These are phyloP conservation scores for Hypsizygus ulmarius DNA, from an alignment of 1,284 basidiomycete genomes.

Conservation along the genomic window DNA sequence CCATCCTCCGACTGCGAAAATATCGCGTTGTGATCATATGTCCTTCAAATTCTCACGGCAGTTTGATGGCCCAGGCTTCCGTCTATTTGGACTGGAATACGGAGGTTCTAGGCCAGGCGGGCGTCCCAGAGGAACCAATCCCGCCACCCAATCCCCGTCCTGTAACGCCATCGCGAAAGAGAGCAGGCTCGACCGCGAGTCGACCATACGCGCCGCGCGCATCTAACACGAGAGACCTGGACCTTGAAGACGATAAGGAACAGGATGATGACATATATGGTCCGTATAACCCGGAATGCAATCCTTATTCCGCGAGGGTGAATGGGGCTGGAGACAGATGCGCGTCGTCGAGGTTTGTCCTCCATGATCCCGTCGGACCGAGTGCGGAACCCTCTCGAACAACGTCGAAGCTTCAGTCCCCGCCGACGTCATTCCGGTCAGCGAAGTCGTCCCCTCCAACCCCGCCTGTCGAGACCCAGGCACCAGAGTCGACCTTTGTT, in stretches of 20 bases:
- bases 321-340: conserved; percentile 3
- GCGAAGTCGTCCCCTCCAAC: conserved; percentile 16
- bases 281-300: not conserved
- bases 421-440: conserved; percentile 14
- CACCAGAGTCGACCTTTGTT: conserved; percentile 10
- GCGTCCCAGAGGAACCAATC: not conserved
- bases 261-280: conserved; percentile 5
- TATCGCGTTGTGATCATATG: conserved; percentile 49
- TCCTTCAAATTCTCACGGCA: conserved; percentile 33
- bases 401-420: conserved; percentile 14
- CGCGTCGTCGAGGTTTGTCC: not conserved
- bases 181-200: conserved; percentile 6
- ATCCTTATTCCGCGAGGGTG: not conserved
- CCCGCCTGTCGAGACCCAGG: conserved; percentile 4
- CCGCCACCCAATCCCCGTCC: conserved; percentile 5
- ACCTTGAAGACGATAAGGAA: not conserved
- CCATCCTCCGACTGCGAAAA: conserved; percentile 43
- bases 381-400: conserved; percentile 6
- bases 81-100: conserved; percentile 50
- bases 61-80: conserved; percentile 51
- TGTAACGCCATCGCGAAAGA: conserved; percentile 4
- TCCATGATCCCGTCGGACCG: conserved; percentile 6
- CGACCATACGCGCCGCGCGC: conserved; percentile 8
- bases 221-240: conserved; percentile 6
- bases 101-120: conserved; percentile 34